Evolutionary conservation across 176 grass and related monocot species (phyloP).

Genomic region (Alloteropsis semialata): DNA sequence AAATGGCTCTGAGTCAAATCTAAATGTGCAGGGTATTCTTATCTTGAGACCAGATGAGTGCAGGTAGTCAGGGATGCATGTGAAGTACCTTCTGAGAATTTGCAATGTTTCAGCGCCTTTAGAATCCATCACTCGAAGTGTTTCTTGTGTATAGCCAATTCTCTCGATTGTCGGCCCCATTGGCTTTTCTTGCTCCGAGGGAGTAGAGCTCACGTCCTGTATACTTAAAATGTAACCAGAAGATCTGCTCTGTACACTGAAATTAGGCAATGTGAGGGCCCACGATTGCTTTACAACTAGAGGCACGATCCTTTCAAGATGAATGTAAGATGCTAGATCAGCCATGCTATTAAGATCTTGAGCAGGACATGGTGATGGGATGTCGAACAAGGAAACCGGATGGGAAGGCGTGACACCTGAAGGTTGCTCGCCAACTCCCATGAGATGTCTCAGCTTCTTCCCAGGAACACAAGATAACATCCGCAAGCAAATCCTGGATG

Average conservation of each 20-base stretch:
- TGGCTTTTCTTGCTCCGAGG: slow-evolving; percentile 42
- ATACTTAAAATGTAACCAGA: slow-evolving; percentile 49
- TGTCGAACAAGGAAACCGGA: slow-evolving; percentile 62
- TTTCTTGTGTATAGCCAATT: slow-evolving; percentile 52
- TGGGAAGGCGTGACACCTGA: slow-evolving; percentile 55
- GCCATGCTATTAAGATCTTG: slow-evolving; percentile 54
- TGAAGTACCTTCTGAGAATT: slow-evolving; percentile 73
- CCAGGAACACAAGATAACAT: slow-evolving; percentile 88
- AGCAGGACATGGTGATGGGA: slow-evolving; percentile 42
- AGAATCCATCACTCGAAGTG: slow-evolving; percentile 68
- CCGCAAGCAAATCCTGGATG: slow-evolving; percentile 75
- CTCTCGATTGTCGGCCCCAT: slow-evolving; percentile 35
- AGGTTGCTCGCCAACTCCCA: slow-evolving; percentile 62
- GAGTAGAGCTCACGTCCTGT: slow-evolving; percentile 43
- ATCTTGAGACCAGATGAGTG: slow-evolving; percentile 75
- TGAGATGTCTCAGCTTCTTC: slow-evolving; percentile 80
- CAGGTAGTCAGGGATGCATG: slow-evolving; percentile 70
- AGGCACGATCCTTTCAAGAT: slow-evolving; percentile 70
- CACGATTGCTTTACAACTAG: slow-evolving; percentile 85
- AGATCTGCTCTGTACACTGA: slow-evolving; percentile 46
- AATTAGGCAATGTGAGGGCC: slow-evolving; percentile 64
- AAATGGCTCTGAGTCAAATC: slow-evolving; percentile 84
- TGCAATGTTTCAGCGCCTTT: slow-evolving; percentile 63
- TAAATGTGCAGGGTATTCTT: slow-evolving; percentile 78
- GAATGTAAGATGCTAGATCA: slow-evolving; percentile 69